Percentiles rank a stretch among this genome's conserved stretches.
phyloP scores from a whole-genome alignment of 176 grass and related monocot species.

The Pharus latifolius region DNA sequence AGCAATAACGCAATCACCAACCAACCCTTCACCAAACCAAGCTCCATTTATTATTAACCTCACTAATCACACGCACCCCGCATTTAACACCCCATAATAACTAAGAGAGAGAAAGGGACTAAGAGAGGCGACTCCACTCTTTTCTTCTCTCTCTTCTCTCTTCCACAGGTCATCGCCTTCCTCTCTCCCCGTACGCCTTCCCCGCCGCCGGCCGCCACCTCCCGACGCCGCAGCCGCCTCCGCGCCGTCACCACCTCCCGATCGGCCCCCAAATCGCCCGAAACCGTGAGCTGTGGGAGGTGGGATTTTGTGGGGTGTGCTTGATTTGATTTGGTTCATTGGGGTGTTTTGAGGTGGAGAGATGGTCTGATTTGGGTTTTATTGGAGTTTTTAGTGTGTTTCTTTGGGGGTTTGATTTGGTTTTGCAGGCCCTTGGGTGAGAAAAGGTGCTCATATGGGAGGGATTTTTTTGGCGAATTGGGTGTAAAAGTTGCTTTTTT shows the following conservation, averaged over 20 bases:
- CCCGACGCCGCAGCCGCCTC: background rate
- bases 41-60: too few relatives aligned
- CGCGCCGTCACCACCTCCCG: background rate
- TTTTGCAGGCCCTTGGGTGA: background rate
- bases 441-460: background rate
- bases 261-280: constrained; percentile 17
- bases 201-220: background rate
- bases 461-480: background rate
- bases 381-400: background rate
- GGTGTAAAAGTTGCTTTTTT: background rate
- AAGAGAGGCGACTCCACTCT: constrained; percentile 13
- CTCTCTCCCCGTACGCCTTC: background rate
- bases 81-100: background rate
- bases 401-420: constrained; percentile 4
- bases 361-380: background rate
- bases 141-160: background rate
- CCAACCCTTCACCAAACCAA: too few relatives aligned
- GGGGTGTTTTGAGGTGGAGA: background rate
- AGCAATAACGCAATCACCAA: too few relatives aligned
- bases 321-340: background rate
- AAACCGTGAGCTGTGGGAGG: background rate
- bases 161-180: constrained; percentile 8
- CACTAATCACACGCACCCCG: too few relatives aligned
- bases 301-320: background rate
- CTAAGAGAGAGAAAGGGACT: background rate